Evolutionary conservation across 352 stramenopile species (phyloP).

Genomic region (Phytophthora megakarya): DNA sequence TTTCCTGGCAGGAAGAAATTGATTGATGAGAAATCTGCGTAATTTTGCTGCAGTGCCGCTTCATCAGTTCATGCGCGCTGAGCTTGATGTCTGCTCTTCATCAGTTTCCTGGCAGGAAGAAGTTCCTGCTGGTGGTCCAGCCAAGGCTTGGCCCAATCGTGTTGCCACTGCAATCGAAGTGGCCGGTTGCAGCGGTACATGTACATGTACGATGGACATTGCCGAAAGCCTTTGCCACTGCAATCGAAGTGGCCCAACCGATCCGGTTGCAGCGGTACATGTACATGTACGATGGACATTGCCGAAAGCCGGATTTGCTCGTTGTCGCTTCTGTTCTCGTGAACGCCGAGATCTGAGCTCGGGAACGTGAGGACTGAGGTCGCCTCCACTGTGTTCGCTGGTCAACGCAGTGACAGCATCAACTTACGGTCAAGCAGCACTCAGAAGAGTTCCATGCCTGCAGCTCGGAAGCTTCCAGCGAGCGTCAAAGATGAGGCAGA

Average conservation of each 20-base stretch:
- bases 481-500: conserved; percentile 16
- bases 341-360: background rate
- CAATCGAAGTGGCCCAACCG: too few relatives aligned
- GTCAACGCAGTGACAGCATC: background rate
- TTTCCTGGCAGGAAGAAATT: too few relatives aligned
- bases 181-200: too few relatives aligned
- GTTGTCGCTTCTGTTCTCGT: conserved; percentile 2
- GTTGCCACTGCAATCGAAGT: too few relatives aligned
- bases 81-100: conserved; percentile 18
- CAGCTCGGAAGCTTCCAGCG: background rate
- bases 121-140: too few relatives aligned
- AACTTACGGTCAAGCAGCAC: too few relatives aligned
- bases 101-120: too few relatives aligned
- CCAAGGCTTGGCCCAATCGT: too few relatives aligned
- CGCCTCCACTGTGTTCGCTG: conserved; percentile 12
- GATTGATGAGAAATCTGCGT: conserved; percentile 19
- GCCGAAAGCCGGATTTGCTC: background rate
- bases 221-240: too few relatives aligned
- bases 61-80: conserved; percentile 10
- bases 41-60: conserved; percentile 23
- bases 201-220: too few relatives aligned
- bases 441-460: background rate
- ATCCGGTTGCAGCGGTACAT: too few relatives aligned
- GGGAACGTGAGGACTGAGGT: conserved; percentile 6
- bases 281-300: too few relatives aligned